A percentile compares a stretch with the other conserved stretches of the same genome.
Conservation (phyloP, 2,329 filamentous ascomycete genomes). For the Botryotinia narcissicola region DNA sequence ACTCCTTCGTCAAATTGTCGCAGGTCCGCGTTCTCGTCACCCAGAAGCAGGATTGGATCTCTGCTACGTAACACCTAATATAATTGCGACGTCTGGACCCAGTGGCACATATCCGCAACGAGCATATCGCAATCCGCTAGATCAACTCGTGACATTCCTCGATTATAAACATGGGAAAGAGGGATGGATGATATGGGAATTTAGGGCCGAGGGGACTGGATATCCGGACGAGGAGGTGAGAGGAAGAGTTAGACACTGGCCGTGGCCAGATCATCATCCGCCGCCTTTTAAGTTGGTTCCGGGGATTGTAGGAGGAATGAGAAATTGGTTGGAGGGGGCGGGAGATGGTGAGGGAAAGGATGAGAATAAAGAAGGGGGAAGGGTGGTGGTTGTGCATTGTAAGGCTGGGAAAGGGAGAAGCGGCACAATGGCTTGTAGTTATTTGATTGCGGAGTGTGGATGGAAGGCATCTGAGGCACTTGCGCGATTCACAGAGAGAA, state of each 20-base stretch:
- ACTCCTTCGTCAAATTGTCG: conserved; percentile 85
- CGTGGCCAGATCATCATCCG: conserved; percentile 96
- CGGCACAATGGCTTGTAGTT: conserved; percentile 83
- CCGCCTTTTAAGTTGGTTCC: conserved; percentile 89
- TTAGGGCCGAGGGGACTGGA: conserved; percentile 91
- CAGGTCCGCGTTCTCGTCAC: conserved; percentile 79
- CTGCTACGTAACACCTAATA: conserved; percentile 89
- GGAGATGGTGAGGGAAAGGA: conserved; percentile 34
- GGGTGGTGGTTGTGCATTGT: conserved; percentile 91
- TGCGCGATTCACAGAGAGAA: conserved; percentile 69
- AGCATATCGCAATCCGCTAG: conserved; percentile 90
- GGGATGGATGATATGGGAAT: conserved; percentile 93
- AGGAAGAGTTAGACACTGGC: conserved; percentile 81
- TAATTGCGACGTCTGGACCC: conserved; percentile 73
- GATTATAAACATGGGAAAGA: conserved; percentile 77
- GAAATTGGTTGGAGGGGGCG: conserved; percentile 71
- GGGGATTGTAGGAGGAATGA: conserved; percentile 87
- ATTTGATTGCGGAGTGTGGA: conserved; percentile 82
- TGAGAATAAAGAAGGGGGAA: conserved; percentile 37
- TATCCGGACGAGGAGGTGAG: conserved; percentile 92
- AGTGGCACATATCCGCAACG: conserved; percentile 85
- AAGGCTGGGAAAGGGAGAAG: conserved; percentile 95
- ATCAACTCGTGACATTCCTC: conserved; percentile 82
- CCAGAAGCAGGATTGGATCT: conserved; percentile 87
- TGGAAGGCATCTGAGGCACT: conserved; percentile 65